phyloP scores from a whole-genome alignment of 257 asterid species.

The Cruciata laevipes region DNA sequence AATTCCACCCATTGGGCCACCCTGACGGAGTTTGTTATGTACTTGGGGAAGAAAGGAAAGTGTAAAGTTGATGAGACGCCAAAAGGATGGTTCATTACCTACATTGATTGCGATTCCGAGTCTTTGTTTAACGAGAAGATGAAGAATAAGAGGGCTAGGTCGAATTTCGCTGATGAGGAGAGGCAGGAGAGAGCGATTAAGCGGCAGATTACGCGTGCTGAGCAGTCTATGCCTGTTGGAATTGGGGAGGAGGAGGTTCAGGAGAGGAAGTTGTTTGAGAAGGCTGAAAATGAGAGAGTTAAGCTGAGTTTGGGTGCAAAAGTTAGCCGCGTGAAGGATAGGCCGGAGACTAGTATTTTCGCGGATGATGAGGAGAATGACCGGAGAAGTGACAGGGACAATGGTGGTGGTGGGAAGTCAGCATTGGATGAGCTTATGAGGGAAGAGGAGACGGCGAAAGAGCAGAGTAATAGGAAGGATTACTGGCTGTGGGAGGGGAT shows the following conservation, averaged over 20 bases:
- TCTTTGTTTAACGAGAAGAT: slow-evolving; percentile 78
- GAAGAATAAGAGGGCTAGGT: slow-evolving; percentile 84
- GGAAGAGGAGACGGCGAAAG: slow-evolving; percentile 80
- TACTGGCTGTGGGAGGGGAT: slow-evolving; percentile 82
- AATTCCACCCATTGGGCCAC: slow-evolving; percentile 89
- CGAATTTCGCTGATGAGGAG: slow-evolving; percentile 83
- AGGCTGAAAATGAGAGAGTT: slow-evolving; percentile 53
- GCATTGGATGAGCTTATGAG: slow-evolving; percentile 72
- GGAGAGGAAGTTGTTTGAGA: slow-evolving; percentile 33
- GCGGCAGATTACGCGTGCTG: slow-evolving; percentile 81
- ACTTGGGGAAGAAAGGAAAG: slow-evolving; percentile 73
- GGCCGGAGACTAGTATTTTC: slow-evolving; percentile 32
- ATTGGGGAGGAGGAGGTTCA: slow-evolving; percentile 24
- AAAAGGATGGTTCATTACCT: slow-evolving; percentile 91
- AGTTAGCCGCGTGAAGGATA: slow-evolving; percentile 12
- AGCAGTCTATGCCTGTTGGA: slow-evolving; percentile 26
- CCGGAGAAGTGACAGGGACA: slow-evolving; percentile 22
- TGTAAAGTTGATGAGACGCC: slow-evolving; percentile 88
- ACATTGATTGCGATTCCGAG: slow-evolving; percentile 84
- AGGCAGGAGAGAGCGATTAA: slow-evolving; percentile 73
- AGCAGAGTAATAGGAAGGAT: slow-evolving; percentile 75
- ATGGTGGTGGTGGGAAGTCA: slow-evolving; percentile 22
- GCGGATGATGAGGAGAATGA: slow-evolving; percentile 44
- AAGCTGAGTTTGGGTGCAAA: slow-evolving; percentile 43
- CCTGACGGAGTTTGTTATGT: slow-evolving; percentile 74